Evolutionary conservation across 2,329 filamentous ascomycete genomes (phyloP).

Genomic region (Venturia effusa): DNA sequence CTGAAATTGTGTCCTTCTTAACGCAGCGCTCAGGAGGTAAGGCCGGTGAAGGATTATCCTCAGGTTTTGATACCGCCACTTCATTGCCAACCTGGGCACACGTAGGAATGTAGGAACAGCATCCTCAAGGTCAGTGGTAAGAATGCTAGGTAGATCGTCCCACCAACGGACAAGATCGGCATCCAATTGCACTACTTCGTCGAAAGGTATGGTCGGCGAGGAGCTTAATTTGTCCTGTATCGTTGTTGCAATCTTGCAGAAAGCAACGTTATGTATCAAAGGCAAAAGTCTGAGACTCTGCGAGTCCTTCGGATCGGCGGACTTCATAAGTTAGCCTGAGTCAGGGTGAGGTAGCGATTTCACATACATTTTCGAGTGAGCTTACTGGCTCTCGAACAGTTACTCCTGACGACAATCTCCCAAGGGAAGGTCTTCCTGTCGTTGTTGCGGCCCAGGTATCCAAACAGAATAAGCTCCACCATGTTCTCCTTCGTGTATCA

Average conservation of each 20-base stretch:
- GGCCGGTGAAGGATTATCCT: constrained; percentile 67
- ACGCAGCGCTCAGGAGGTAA: constrained; percentile 54
- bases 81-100: constrained; percentile 63
- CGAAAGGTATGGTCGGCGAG: constrained; percentile 53
- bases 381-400: constrained; percentile 28
- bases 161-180: constrained; percentile 62
- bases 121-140: constrained; percentile 35
- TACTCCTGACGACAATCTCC: constrained; percentile 27
- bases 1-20: constrained; percentile 39
- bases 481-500: constrained; percentile 30
- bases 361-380: constrained; percentile 11
- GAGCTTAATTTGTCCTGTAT: constrained; percentile 68
- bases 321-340: constrained; percentile 14
- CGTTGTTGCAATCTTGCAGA: constrained; percentile 67
- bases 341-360: background rate
- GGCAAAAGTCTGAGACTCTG: constrained; percentile 57
- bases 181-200: constrained; percentile 58
- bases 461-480: constrained; percentile 35
- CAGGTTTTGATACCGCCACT: constrained; percentile 72
- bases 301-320: constrained; percentile 27
- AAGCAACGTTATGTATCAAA: constrained; percentile 64
- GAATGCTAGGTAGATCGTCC: constrained; percentile 48
- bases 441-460: constrained; percentile 35
- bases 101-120: constrained; percentile 60
- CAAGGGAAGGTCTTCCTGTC: constrained; percentile 30